A percentile compares a stretch with the other conserved stretches of the same genome.
Conservation (phyloP, 108 stramenopile species). For the Aurantiochytrium sp. region DNA sequence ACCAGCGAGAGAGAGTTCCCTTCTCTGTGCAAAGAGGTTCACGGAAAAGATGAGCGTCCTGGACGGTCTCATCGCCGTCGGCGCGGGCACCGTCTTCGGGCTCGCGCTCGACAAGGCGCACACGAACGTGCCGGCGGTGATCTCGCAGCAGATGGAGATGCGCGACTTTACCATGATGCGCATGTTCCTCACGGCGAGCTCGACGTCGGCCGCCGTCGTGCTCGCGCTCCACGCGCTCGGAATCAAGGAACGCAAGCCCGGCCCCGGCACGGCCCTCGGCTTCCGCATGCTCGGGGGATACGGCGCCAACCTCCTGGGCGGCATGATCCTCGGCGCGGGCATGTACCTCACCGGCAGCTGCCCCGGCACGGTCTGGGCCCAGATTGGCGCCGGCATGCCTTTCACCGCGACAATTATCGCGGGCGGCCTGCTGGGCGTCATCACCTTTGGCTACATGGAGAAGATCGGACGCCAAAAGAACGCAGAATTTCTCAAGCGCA, state of each 20-base stretch:
- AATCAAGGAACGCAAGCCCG: neutral
- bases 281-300: neutral
- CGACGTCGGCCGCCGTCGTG: neutral
- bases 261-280: neutral
- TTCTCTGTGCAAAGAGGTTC: no score
- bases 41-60: neutral
- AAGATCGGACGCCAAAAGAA: neutral
- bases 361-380: constrained; percentile 31
- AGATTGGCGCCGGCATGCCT: constrained; percentile 15
- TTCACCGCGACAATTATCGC: neutral
- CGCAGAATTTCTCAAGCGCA: constrained; percentile 3
- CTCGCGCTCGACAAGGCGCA: constrained; percentile 16
- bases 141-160: constrained; percentile 18
- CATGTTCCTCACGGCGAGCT: constrained; percentile 26
- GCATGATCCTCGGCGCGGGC: neutral
- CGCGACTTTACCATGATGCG: constrained; percentile 7
- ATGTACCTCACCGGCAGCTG: constrained; percentile 19
- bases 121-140: neutral
- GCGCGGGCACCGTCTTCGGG: constrained; percentile 1
- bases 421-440: neutral
- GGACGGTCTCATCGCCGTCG: neutral
- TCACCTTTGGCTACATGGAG: neutral
- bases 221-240: neutral
- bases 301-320: neutral
- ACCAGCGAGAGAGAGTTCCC: no score